Percentiles rank a stretch among this genome's conserved stretches.
Evolutionary conservation across 257 asterid species (phyloP).

Genomic region (Nicotiana otophora): DNA sequence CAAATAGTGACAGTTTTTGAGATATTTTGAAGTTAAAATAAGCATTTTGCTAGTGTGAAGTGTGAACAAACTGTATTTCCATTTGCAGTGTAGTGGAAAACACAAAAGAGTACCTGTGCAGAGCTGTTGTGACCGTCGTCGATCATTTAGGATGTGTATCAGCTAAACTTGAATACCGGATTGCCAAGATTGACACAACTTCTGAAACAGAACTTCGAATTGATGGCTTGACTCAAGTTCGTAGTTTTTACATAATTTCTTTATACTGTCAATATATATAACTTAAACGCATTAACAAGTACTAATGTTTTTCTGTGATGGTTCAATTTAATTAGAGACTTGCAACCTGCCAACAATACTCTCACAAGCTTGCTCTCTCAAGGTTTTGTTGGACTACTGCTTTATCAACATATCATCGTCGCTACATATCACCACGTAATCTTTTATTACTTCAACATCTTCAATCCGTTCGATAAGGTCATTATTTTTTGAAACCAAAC

Average conservation of each 20-base stretch:
- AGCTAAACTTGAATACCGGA: conserved; percentile 40
- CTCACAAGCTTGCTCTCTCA: conserved; percentile 36
- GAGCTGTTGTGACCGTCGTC: conserved; percentile 49
- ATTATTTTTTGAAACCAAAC: neutral
- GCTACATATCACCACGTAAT: conserved; percentile 46
- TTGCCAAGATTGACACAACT: conserved; percentile 29
- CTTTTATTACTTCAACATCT: neutral
- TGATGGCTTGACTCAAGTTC: conserved; percentile 41
- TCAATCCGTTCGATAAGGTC: neutral
- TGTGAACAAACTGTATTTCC: neutral
- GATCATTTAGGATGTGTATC: conserved; percentile 71
- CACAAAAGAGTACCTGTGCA: conserved; percentile 48
- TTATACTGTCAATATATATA: neutral
- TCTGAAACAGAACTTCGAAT: conserved; percentile 39
- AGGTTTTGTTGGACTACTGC: conserved; percentile 33
- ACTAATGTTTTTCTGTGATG: neutral
- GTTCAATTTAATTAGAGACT: conserved; percentile 33
- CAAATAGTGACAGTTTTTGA: neutral
- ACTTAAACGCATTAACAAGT: neutral
- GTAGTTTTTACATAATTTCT: neutral
- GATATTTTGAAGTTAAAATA: neutral
- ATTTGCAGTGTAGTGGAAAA: conserved; percentile 48
- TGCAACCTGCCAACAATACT: conserved; percentile 42
- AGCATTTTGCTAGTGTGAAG: neutral
- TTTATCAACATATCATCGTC: conserved; percentile 36